Conservation (phyloP, 208 protist genomes). For the Porcisia deanei region DNA sequence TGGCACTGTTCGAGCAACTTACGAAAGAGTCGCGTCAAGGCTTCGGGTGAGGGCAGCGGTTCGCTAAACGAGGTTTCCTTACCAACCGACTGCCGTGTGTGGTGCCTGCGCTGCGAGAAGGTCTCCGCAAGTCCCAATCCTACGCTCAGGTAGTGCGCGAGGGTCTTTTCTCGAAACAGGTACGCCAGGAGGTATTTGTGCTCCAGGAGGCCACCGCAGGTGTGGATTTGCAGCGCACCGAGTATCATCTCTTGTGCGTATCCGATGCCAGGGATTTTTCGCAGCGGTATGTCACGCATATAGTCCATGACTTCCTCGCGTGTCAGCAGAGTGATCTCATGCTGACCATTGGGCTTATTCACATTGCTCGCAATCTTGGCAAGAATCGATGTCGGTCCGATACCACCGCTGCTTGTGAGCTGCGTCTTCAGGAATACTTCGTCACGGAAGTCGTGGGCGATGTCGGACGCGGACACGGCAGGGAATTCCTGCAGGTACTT, state of each 20-base stretch:
- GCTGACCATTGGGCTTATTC: constrained; percentile 96
- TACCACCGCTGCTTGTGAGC: constrained; percentile 87
- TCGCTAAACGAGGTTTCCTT: constrained; percentile 82
- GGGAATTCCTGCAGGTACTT: constrained; percentile 58
- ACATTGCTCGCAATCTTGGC: constrained; percentile 93
- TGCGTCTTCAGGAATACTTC: constrained; percentile 76
- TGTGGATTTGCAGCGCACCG: constrained; percentile 71
- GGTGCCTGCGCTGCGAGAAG: constrained; percentile 47
- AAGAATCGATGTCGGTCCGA: constrained; percentile 83
- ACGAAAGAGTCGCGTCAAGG: constrained; percentile 54
- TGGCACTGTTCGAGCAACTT: constrained; percentile 54
- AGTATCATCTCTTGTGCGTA: constrained; percentile 71
- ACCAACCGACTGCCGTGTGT: constrained; percentile 65
- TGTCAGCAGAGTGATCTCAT: constrained; percentile 75
- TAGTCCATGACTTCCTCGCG: constrained; percentile 82
- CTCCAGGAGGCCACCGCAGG: constrained; percentile 73
- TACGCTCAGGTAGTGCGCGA: constrained; percentile 73
- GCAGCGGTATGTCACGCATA: constrained; percentile 70
- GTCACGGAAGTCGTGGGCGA: constrained; percentile 76
- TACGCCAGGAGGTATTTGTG: constrained; percentile 74
- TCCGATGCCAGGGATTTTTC: constrained; percentile 85
- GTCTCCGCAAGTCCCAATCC: constrained; percentile 72
- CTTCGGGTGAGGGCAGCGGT: constrained; percentile 49
- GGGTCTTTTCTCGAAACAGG: constrained; percentile 77
- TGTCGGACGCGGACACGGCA: constrained; percentile 53